phyloP scores from a whole-genome alignment of 108 stramenopile genomes.

The Epipyxis sp. region DNA sequence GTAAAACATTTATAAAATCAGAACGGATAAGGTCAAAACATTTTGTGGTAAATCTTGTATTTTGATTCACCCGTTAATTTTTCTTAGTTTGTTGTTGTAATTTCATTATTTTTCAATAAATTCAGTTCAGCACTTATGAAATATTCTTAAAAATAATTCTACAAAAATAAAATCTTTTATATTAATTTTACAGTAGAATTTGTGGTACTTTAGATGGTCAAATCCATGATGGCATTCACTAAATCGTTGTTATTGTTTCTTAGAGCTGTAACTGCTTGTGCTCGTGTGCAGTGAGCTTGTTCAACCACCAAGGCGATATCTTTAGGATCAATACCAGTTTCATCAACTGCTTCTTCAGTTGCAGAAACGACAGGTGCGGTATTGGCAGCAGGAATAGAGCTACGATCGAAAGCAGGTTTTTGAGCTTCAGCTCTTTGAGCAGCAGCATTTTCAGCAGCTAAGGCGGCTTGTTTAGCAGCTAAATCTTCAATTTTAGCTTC shows the following conservation, averaged over 20 bases:
- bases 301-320: conserved; percentile 93
- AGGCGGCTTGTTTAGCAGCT: conserved; percentile 66
- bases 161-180: no score
- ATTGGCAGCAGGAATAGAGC: conserved; percentile 35
- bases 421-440: conserved; percentile 36
- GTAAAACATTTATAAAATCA: no score
- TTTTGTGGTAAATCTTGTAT: no score
- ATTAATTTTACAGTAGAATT: no score
- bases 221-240: conserved; percentile 96
- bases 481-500: conserved; percentile 97
- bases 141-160: no score
- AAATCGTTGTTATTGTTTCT: conserved; percentile 92
- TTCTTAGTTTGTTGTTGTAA: no score
- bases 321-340: conserved; percentile 86
- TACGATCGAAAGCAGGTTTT: conserved; percentile 32
- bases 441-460: conserved; percentile 75
- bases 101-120: no score
- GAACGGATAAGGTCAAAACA: no score
- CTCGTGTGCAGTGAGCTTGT: conserved; percentile 75
- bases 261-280: conserved; percentile 85
- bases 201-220: conserved; percentile 71
- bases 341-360: conserved; percentile 76
- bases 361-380: conserved; percentile 38
- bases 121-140: no score
- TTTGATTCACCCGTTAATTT: no score